Conservation (phyloP, 345 rosid genomes). For the Tarenaya hassleriana region DNA sequence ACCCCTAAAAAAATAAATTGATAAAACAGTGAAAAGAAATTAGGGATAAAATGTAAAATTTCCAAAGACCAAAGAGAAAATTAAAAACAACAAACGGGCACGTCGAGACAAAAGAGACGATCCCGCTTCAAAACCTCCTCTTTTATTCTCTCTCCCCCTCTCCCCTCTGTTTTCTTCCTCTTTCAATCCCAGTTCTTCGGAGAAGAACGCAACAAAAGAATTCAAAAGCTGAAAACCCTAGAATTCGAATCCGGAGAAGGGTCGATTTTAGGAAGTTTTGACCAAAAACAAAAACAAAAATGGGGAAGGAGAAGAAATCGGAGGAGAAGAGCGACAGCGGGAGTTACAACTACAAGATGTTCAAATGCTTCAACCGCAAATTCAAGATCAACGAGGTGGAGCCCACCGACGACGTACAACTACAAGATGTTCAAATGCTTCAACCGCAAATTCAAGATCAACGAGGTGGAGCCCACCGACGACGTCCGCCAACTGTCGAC, state of each 20-base stretch:
- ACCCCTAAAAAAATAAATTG: no score
- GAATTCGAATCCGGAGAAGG: neutral
- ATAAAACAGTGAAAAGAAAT: conserved; percentile 15
- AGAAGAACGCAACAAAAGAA: conserved; percentile 6
- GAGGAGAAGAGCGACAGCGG: conserved; percentile 23
- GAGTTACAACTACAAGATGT: conserved; percentile 56
- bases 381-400: conserved; percentile 65
- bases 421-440: no score
- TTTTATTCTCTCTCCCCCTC: conserved; percentile 17
- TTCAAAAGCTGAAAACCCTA: neutral
- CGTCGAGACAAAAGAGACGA: conserved; percentile 26
- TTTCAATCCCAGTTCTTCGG: conserved; percentile 23
- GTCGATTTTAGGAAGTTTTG: conserved; percentile 3
- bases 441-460: no score
- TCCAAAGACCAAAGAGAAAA: no score
- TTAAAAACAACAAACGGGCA: no score
- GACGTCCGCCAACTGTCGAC: conserved; percentile 53
- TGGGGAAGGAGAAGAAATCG: conserved; percentile 39
- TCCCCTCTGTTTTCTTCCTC: conserved; percentile 14
- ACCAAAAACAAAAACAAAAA: neutral
- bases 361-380: conserved; percentile 69
- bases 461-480: no score
- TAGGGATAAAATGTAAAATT: no score
- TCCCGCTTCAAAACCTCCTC: conserved; percentile 46
- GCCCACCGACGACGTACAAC: no score